phyloP scores from a whole-genome alignment of 768 basidiomycete species.

The Kwoniella dejecticola region DNA sequence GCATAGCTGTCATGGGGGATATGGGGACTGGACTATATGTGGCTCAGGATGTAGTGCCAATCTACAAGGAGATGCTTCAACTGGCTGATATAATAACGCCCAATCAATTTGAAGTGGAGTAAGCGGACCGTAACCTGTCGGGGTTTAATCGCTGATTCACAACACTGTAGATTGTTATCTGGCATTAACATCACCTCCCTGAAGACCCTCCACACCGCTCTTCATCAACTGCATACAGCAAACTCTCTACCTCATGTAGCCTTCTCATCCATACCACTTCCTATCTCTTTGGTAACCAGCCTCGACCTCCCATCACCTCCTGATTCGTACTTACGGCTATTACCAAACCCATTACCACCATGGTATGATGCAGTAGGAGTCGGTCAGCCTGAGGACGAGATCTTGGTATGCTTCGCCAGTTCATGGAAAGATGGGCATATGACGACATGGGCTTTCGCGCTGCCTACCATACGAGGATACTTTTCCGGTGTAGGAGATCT shows the following conservation, averaged over 20 bases:
- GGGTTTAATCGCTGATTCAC: slow-evolving; percentile 4
- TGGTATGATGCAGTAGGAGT: slow-evolving; percentile 33
- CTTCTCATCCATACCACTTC: slow-evolving; percentile 84
- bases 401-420: slow-evolving; percentile 82
- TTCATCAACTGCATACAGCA: slow-evolving; percentile 72
- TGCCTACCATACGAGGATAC: slow-evolving; percentile 83
- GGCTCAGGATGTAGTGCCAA: slow-evolving; percentile 77
- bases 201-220: slow-evolving; percentile 66
- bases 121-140: slow-evolving; percentile 45
- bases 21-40: slow-evolving; percentile 80
- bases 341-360: slow-evolving; percentile 31
- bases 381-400: slow-evolving; percentile 49
- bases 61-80: slow-evolving; percentile 69
- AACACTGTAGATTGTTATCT: slow-evolving; percentile 68
- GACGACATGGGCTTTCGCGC: slow-evolving; percentile 64
- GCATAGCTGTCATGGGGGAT: slow-evolving; percentile 89
- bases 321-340: slow-evolving; percentile 27
- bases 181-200: slow-evolving; percentile 69
- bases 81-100: slow-evolving; percentile 92
- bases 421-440: slow-evolving; percentile 28
- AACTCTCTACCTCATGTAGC: slow-evolving; percentile 82
- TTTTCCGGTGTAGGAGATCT: slow-evolving; percentile 97
- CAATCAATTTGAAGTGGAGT: slow-evolving; percentile 99
- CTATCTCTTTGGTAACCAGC: slow-evolving; percentile 60
- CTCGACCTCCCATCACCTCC: slow-evolving; percentile 55